Evolutionary conservation across 108 stramenopile genomes (phyloP), one percentile per base, ranked within the genome.

Genomic region (Skeletonema costatum): DNA sequence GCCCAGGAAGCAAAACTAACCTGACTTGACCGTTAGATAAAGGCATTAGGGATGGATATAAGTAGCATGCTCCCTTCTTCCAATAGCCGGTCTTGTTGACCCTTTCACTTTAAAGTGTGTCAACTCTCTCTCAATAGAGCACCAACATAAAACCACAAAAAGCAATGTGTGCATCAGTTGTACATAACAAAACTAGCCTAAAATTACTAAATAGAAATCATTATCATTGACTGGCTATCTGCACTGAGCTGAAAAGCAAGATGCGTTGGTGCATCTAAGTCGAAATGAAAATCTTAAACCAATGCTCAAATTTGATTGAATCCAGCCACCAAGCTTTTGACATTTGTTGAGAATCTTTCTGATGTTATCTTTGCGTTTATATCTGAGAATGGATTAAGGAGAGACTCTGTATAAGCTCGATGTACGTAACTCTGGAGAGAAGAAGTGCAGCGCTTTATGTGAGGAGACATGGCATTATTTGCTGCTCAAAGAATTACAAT

Each of bases 371-470:
- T 81, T 5, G 68, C 31, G 46, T 81, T 33, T 1, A 41, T 67
- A 42, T 50, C 14, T 36, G 74, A 36, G 60, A 81, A 81, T 13
- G 80, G 80, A 70, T 81, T 81, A 11, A 81, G 51, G 31, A 81
- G 70, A 51, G 64, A 33, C 42, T 81, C 80, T 29, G 80, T 81
- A 48, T 81, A 81, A 3, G 71, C 16, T 3, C 73, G 68, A 70
- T 81, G 80, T 17, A 62, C 32, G 30, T 76, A 50, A 38, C 67
- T 41, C 68, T 76, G n/a, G 1, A 59, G 16, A 38, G 50, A 30
- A 30, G 25, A 32, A 32, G 1, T 35, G 56, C n/a, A 69, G 50
- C 50, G 5, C 50, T n/a, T 19, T 19, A 21, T 19, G 25, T 14
- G 12, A 33, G 16, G 12, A 66, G 17, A 51, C 31, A 33, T 14